Evolutionary conservation across 2,329 filamentous ascomycete genomes (phyloP).

Genomic region (Cercospora zeae-maydis): DNA sequence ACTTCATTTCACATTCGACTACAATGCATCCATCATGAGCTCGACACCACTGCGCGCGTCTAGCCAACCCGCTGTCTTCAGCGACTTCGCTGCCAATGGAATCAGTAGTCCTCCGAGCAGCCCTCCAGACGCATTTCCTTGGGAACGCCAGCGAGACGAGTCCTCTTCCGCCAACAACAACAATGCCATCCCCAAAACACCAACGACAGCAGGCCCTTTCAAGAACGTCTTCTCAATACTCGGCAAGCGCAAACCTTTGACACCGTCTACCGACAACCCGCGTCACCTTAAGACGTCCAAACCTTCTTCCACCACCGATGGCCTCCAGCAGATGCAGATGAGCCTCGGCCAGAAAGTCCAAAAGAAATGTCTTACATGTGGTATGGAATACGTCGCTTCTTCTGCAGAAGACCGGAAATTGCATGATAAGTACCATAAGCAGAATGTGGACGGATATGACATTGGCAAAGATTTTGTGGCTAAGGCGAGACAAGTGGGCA

Average conservation of each 20-base stretch:
- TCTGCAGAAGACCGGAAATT: slow-evolving; percentile 58
- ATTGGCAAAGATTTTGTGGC: slow-evolving; percentile 57
- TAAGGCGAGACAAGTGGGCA: slow-evolving; percentile 25
- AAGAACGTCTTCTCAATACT: slow-evolving; percentile 35
- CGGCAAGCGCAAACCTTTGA: slow-evolving; percentile 33
- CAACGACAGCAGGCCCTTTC: slow-evolving; percentile 17
- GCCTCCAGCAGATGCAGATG: slow-evolving; percentile 58
- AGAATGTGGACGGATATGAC: slow-evolving; percentile 59
- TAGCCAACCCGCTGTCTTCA: slow-evolving; percentile 24
- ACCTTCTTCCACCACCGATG: slow-evolving; percentile 29
- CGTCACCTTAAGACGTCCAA: slow-evolving; percentile 26
- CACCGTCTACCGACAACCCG: slow-evolving; percentile 35
- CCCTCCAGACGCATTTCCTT: slow-evolving; percentile 44
- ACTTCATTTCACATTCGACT: not conserved
- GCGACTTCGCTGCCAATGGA: slow-evolving; percentile 19
- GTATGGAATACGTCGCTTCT: slow-evolving; percentile 65
- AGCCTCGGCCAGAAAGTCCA: slow-evolving; percentile 55
- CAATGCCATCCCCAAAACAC: slow-evolving; percentile 29
- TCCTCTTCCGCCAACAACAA: not conserved
- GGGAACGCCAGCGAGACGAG: slow-evolving; percentile 24
- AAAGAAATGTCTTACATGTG: slow-evolving; percentile 57
- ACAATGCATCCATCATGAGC: not conserved
- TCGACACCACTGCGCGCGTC: slow-evolving; percentile 25
- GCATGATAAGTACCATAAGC: slow-evolving; percentile 62
- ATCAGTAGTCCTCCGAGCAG: slow-evolving; percentile 51